Evolutionary conservation across 73 alveolate species (phyloP).

Genomic region (Paramecium tetraurelia): DNA sequence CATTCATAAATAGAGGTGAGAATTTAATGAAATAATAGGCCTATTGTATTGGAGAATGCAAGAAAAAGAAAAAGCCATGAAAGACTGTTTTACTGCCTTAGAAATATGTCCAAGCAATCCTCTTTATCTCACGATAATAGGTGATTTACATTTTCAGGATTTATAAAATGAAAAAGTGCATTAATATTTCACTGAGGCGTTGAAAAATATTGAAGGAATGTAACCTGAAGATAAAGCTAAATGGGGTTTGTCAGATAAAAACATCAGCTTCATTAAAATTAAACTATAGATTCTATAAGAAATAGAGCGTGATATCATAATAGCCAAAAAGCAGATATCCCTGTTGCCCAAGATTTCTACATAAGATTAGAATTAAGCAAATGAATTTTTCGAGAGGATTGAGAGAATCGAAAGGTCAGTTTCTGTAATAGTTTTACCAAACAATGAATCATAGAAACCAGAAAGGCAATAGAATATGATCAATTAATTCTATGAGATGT

Average conservation of each 20-base stretch:
- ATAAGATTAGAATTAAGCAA: not conserved
- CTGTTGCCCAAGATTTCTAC: not conserved
- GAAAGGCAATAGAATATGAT: not conserved
- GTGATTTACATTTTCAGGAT: not conserved
- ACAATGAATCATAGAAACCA: not conserved
- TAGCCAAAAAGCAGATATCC: not conserved
- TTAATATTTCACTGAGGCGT: not conserved
- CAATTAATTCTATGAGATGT: not conserved
- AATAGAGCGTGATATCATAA: not conserved
- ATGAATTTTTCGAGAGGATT: not conserved
- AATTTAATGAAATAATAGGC: not conserved
- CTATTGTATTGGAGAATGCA: not conserved
- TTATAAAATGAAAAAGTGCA: not conserved
- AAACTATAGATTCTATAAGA: not conserved
- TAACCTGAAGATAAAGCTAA: not conserved
- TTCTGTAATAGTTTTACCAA: not conserved
- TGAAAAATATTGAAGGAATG: not conserved
- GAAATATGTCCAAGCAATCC: not conserved
- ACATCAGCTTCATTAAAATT: not conserved
- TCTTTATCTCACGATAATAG: not conserved
- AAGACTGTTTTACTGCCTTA: not conserved
- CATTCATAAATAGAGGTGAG: not conserved
- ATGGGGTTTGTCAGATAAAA: not conserved
- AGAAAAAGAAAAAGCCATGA: not conserved
- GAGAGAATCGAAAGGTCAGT: not conserved